These are phyloP conservation scores for Phytophthora idaei DNA, from an alignment of 352 stramenopile species.

Conservation along the genomic window DNA sequence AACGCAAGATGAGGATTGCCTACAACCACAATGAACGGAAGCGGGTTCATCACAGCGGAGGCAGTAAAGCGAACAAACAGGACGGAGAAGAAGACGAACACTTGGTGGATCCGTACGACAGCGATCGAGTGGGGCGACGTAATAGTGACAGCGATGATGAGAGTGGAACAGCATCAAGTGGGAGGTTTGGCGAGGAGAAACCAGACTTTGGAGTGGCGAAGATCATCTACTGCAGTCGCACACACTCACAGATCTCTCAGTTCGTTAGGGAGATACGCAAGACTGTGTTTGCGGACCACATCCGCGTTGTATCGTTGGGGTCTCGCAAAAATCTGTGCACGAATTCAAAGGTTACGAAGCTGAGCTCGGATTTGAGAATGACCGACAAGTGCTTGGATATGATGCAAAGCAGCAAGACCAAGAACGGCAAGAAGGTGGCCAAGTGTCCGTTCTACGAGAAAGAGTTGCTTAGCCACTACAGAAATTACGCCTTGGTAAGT, in stretches of 20 bases:
- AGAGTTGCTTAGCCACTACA: constrained; percentile 72
- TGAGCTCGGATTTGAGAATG: constrained; percentile 82
- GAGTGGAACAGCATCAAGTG: background rate
- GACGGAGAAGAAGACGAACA: constrained; percentile 47
- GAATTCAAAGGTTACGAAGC: constrained; percentile 68
- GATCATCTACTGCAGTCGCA: constrained; percentile 92
- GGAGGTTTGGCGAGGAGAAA: constrained; percentile 28
- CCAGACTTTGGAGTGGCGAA: constrained; percentile 61
- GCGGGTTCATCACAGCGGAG: constrained; percentile 22
- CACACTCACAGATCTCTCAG: constrained; percentile 90
- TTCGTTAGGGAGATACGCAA: constrained; percentile 90
- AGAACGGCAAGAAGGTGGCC: constrained; percentile 51
- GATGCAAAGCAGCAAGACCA: constrained; percentile 71
- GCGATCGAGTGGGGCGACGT: constrained; percentile 37
- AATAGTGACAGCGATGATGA: constrained; percentile 53
- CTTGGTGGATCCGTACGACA: constrained; percentile 83
- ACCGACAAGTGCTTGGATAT: constrained; percentile 87
- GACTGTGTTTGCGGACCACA: constrained; percentile 64
- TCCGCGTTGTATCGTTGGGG: constrained; percentile 83
- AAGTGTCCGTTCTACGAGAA: constrained; percentile 89
- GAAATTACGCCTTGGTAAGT: constrained; percentile 78
- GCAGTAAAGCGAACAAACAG: constrained; percentile 15
- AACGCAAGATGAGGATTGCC: constrained; percentile 67
- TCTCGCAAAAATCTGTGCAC: constrained; percentile 88
- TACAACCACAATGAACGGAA: constrained; percentile 76